These are phyloP conservation scores for Simplicillium aogashimaense DNA, from an alignment of 2,329 filamentous ascomycete genomes.

Conservation along the genomic window DNA sequence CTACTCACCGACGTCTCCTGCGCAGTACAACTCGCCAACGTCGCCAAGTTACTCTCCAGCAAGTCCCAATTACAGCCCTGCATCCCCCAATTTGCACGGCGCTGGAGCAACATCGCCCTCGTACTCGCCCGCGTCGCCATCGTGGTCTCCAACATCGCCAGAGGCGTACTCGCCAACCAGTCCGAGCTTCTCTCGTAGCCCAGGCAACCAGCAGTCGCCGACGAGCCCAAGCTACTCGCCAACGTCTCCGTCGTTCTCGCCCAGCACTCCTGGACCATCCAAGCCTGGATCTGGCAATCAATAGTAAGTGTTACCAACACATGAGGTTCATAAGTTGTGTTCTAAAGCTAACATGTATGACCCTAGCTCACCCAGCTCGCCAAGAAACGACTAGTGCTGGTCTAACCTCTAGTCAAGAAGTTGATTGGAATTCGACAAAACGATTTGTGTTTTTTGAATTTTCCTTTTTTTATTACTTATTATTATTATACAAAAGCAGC, in stretches of 20 bases:
- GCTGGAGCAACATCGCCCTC: constrained; percentile 41
- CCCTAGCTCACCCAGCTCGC: constrained; percentile 26
- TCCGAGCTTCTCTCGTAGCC: constrained; percentile 46
- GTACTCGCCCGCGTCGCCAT: constrained; percentile 63
- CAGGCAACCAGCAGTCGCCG: constrained; percentile 47
- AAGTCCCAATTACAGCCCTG: constrained; percentile 63
- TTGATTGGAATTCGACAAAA: constrained; percentile 3
- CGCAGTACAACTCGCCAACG: constrained; percentile 62
- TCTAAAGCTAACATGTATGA: constrained; percentile 26
- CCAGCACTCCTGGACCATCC: constrained; percentile 30
- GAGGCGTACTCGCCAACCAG: constrained; percentile 54
- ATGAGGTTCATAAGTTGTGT: constrained; percentile 13
- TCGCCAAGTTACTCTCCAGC: constrained; percentile 65
- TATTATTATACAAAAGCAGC: not conserved
- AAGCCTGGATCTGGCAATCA: constrained; percentile 29
- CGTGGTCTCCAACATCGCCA: constrained; percentile 67
- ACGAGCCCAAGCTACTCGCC: constrained; percentile 67
- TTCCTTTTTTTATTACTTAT: not conserved
- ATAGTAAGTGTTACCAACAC: constrained; percentile 11
- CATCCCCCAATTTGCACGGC: constrained; percentile 45
- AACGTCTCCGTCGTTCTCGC: constrained; percentile 37
- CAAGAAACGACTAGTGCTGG: constrained; percentile 20
- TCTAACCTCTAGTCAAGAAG: too few relatives aligned
- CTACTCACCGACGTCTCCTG: constrained; percentile 63
- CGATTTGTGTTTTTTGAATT: not conserved